phyloP scores from a whole-genome alignment of 345 rosid species.

The Melaleuca quinquenervia region DNA sequence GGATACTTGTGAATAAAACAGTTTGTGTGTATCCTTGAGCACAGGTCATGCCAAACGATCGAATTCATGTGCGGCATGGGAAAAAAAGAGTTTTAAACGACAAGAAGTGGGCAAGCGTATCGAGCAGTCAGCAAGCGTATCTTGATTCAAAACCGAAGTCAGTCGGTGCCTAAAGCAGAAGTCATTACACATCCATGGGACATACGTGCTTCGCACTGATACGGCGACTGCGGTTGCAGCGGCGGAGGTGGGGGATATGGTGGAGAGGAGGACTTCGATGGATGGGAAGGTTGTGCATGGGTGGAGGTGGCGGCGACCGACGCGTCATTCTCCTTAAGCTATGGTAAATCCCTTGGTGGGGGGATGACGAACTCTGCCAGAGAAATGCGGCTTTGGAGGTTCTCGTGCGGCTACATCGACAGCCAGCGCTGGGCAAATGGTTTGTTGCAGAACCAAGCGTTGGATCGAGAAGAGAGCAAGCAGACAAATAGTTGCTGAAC shows the following conservation, averaged over 20 bases:
- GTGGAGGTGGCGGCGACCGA: background rate
- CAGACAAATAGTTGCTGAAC: background rate
- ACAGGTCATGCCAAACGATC: no score
- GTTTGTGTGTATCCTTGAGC: no score
- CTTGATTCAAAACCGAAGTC: no score
- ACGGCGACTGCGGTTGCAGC: background rate
- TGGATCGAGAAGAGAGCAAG: background rate
- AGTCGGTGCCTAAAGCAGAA: rapidly evolving
- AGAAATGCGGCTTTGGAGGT: background rate
- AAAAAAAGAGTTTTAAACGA: no score
- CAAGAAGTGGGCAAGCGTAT: no score
- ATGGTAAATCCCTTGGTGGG: background rate
- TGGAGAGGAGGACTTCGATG: background rate
- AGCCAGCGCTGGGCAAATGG: background rate
- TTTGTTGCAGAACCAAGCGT: background rate
- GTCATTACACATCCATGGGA: background rate
- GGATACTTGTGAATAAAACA: no score
- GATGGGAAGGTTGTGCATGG: background rate
- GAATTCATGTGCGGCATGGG: no score
- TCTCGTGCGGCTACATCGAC: background rate
- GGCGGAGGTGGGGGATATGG: background rate
- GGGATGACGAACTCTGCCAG: background rate
- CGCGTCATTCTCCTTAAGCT: background rate
- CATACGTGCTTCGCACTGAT: no score
- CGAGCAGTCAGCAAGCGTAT: no score